Evolutionary conservation across 2,329 filamentous ascomycete species (phyloP).

Genomic region (Emericellopsis atlantica): DNA sequence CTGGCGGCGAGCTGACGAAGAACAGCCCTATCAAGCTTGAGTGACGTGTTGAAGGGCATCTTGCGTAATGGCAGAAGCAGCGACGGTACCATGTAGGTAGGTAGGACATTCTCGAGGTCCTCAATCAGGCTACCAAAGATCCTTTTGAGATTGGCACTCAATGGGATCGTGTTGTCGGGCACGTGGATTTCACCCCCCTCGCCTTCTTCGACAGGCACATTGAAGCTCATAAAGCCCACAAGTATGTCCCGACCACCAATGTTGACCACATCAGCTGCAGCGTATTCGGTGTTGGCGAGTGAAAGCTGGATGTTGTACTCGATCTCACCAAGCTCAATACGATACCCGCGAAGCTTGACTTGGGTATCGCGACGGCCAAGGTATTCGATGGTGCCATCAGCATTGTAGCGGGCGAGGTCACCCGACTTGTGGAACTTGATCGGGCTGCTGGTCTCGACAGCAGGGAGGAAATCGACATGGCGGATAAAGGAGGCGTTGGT

Average conservation of each 20-base stretch:
- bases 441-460: not conserved
- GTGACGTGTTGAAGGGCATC: conserved; percentile 6
- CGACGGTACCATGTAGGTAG: conserved; percentile 6
- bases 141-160: not conserved
- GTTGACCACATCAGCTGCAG: conserved; percentile 1
- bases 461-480: conserved; percentile 4
- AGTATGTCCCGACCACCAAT: not conserved
- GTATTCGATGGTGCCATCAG: conserved; percentile 25
- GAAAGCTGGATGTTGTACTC: conserved; percentile 11
- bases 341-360: conserved; percentile 19
- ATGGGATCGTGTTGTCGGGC: conserved; percentile 1
- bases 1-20: too few species aligned
- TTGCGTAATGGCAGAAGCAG: conserved; percentile 2
- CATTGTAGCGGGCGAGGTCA: conserved; percentile 28
- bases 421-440: conserved; percentile 28
- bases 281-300: not conserved
- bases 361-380: conserved; percentile 19
- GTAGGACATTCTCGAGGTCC: conserved; percentile 1
- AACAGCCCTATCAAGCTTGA: conserved; percentile 4
- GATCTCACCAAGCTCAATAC: conserved; percentile 18
- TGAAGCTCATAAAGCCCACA: not conserved
- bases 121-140: not conserved
- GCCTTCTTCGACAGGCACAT: not conserved
- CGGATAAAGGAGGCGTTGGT: conserved; percentile 21
- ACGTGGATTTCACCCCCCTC: not conserved